Percentiles rank a stretch among this genome's conserved stretches.
phyloP scores from a whole-genome alignment of 139 green algal genomes.

The Ettlia oleoabundans region DNA sequence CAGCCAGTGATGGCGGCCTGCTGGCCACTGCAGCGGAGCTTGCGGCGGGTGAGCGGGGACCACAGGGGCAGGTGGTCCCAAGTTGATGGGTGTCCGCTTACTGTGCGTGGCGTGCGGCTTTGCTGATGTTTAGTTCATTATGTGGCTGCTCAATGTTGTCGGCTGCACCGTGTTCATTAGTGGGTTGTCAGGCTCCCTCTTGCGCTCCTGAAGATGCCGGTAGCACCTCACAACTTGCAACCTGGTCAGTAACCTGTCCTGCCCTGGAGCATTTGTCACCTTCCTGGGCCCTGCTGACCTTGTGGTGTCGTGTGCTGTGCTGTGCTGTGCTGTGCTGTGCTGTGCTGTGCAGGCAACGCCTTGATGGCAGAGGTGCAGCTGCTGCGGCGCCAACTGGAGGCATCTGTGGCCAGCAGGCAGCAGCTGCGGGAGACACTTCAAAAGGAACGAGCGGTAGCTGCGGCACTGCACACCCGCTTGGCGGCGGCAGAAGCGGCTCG shows the following conservation, averaged over 20 bases:
- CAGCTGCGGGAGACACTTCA: background rate
- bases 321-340: background rate
- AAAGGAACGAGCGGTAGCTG: background rate
- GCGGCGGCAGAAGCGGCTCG: background rate
- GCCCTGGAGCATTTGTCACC: no score
- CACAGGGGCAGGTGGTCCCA: no score
- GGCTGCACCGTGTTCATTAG: no score
- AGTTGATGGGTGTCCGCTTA: no score
- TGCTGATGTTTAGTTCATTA: no score
- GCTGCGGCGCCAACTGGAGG: constrained; percentile 13
- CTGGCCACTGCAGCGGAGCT: background rate
- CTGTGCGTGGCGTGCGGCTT: no score
- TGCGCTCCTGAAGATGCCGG: no score
- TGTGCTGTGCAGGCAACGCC: background rate
- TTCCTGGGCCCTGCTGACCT: no score
- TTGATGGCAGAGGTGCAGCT: constrained; percentile 25
- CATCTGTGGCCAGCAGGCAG: background rate
- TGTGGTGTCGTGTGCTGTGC: background rate
- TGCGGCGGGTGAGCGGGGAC: constrained; percentile 13
- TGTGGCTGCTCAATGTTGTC: no score
- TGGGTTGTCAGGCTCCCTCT: no score
- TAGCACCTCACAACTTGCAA: no score
- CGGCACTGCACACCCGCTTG: background rate
- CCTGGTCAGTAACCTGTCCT: no score
- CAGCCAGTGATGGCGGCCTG: background rate